A percentile compares a stretch with the other conserved stretches of the same genome.
Conservation (phyloP, 805 yeast genomes). For the Pichia paraexigua region DNA sequence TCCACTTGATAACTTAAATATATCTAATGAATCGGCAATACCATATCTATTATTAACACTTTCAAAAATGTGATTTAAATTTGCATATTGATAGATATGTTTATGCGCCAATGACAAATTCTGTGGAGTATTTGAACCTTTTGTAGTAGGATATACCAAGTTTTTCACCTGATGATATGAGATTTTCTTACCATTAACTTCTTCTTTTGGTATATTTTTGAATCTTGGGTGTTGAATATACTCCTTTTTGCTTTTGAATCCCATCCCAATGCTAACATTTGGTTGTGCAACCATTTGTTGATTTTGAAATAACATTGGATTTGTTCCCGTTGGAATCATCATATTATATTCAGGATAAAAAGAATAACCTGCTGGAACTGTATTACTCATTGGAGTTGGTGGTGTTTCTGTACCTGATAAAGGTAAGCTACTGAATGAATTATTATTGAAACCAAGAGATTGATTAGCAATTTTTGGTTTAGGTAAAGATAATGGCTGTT, state of each 20-base stretch:
- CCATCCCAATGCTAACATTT: background rate
- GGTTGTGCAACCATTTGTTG: background rate
- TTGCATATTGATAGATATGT: conserved; percentile 12
- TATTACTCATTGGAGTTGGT: conserved; percentile 4
- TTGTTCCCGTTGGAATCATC: background rate
- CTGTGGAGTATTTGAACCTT: conserved; percentile 6
- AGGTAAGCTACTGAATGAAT: background rate
- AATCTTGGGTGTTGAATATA: conserved; percentile 13
- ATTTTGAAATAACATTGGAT: background rate
- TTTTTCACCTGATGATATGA: conserved; percentile 11
- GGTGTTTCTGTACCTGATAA: background rate
- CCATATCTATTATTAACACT: conserved; percentile 16
- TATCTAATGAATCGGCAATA: conserved; percentile 14
- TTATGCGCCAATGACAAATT: conserved; percentile 13
- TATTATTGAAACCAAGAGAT: background rate
- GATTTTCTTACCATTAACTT: conserved; percentile 9
- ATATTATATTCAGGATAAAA: background rate
- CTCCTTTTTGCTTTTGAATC: background rate
- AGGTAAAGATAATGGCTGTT: background rate
- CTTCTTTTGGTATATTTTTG: conserved; percentile 5
- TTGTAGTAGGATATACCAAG: conserved; percentile 11
- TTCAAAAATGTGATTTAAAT: conserved; percentile 16
- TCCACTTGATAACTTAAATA: conserved; percentile 6
- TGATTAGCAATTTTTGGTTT: background rate
- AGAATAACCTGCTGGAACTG: conserved; percentile 1